Evolutionary conservation across 1,284 basidiomycete species (phyloP), one percentile per base, ranked within the genome.

Genomic region (Ustilago hordei): DNA sequence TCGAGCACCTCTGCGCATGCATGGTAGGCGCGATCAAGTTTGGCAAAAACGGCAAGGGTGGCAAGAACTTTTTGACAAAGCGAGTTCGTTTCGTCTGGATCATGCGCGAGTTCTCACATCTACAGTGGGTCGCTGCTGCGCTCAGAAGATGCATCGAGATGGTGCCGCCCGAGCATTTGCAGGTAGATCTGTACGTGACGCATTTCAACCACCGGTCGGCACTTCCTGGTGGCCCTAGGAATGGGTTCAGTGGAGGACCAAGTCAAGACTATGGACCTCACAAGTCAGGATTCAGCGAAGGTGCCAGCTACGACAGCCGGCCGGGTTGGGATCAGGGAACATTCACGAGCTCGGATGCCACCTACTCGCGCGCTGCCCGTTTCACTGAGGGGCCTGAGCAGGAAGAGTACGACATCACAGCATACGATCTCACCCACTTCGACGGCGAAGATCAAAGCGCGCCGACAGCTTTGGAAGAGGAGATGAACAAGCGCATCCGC

Each of bases 81-180:
- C 89, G 93, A 2, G 89, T 94, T 0, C 89, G 93, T 31, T 93
- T 95, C 77, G 90, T 95, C 3, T 95, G 94, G 94, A 89, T 95
- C 55, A 89, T 93, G 55, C 89, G 93, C 58, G 93, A 95, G 83
- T 93, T 92, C 82, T 89, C 92, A 12, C 93, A 95, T 83, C 88
- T 94, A 45, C 91, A 92, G 65, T 95, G 93, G 93, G 91, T 92
- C 61, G 93, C 93, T 0, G 88, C 90, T 3, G 88, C 91, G 54
- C 84, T 95, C 32, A 89, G 91, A 32, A 88, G 89, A 35, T 94
- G 93, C 85, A 89, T 91, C 81, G 88, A 89, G 55, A 89, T 93
- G 86, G 88, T 93, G 13, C 88, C 90, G 0, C 78, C 87, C 2
- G 87, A 89, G 4, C 89, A 90, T 41, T 87, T 95, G 12, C 90